Conservation (phyloP, 75 land plant genomes). For the Cunninghamia lanceolata region DNA sequence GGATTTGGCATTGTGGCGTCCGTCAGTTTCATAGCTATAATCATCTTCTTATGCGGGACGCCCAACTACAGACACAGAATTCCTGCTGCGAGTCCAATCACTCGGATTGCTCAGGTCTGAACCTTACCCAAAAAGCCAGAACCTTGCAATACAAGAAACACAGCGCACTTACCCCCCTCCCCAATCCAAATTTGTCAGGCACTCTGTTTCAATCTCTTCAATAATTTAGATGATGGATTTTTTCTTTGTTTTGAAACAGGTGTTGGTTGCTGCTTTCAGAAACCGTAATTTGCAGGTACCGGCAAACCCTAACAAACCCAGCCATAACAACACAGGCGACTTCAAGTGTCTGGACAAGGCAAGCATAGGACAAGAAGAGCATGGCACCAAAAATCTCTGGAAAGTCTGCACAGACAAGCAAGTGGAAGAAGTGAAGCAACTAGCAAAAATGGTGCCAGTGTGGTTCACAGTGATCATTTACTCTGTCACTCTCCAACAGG, state of each 20-base stretch:
- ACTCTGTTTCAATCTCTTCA: too few species aligned
- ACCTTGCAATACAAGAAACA: too few species aligned
- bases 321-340: neutral
- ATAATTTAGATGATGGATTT: too few species aligned
- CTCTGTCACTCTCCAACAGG: conserved; percentile 20
- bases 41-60: neutral
- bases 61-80: neutral
- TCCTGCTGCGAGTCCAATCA: neutral
- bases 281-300: neutral
- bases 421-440: conserved; percentile 34
- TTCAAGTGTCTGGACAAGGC: neutral
- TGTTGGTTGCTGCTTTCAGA: neutral
- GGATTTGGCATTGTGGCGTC: neutral
- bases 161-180: too few species aligned
- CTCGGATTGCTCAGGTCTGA: too few species aligned
- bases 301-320: too few species aligned
- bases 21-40: neutral
- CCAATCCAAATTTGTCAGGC: too few species aligned
- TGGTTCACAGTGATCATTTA: conserved; percentile 2
- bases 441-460: conserved; percentile 12
- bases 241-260: neutral
- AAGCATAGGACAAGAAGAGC: neutral
- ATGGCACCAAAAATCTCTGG: conserved; percentile 13
- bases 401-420: conserved; percentile 13
- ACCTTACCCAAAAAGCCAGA: too few species aligned